These are phyloP conservation scores for Apiospora kogelbergensis DNA, from an alignment of 2,329 filamentous ascomycete genomes.

Conservation along the genomic window DNA sequence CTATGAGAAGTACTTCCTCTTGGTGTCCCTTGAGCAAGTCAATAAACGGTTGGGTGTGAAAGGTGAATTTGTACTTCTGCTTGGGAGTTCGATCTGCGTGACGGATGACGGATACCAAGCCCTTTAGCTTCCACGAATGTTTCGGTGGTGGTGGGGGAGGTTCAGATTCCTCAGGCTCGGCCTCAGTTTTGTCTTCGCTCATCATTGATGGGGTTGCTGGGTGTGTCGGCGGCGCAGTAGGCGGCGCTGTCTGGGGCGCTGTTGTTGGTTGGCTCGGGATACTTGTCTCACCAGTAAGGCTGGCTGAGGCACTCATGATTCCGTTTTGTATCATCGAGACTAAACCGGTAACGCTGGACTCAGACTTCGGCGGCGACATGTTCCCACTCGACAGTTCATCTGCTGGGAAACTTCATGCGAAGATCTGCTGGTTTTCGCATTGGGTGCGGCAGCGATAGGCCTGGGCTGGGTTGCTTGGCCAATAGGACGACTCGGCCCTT, in stretches of 20 bases:
- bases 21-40: slow-evolving; percentile 92
- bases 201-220: slow-evolving; percentile 34
- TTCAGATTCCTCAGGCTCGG: slow-evolving; percentile 41
- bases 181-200: slow-evolving; percentile 25
- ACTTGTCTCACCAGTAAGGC: background rate
- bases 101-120: slow-evolving; percentile 92
- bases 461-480: slow-evolving; percentile 19
- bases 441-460: slow-evolving; percentile 12
- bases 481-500: slow-evolving; percentile 11
- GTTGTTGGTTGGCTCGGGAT: background rate
- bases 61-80: slow-evolving; percentile 99
- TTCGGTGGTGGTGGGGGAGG: slow-evolving; percentile 73
- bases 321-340: slow-evolving; percentile 36
- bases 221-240: slow-evolving; percentile 31
- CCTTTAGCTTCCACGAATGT: slow-evolving; percentile 97
- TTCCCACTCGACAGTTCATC: slow-evolving; percentile 23
- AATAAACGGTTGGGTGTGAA: slow-evolving; percentile 95
- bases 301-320: slow-evolving; percentile 25
- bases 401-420: slow-evolving; percentile 16
- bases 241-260: background rate
- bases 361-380: slow-evolving; percentile 23
- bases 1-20: slow-evolving; percentile 92
- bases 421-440: slow-evolving; percentile 18
- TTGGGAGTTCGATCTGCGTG: slow-evolving; percentile 98
- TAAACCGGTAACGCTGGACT: slow-evolving; percentile 23